Conservation (phyloP, 2,329 filamentous ascomycete genomes). For the Pseudocercospora macadamiae region DNA sequence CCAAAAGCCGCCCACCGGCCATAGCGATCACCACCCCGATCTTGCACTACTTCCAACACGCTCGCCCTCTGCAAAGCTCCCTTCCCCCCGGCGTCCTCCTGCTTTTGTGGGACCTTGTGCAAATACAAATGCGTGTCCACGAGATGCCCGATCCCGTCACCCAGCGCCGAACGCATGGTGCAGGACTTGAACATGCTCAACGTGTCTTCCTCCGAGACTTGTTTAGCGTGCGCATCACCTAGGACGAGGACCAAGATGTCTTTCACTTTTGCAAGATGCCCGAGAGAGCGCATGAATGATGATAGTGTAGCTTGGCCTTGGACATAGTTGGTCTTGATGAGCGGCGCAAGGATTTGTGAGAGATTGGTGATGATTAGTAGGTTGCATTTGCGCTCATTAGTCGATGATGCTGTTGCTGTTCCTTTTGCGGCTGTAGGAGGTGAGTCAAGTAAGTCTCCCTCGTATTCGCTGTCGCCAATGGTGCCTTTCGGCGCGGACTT, state of each 20-base stretch:
- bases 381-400: too few species aligned
- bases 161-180: conserved; percentile 42
- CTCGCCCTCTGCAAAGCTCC: conserved; percentile 32
- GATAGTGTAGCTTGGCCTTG: conserved; percentile 46
- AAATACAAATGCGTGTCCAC: conserved; percentile 48
- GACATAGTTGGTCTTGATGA: conserved; percentile 33
- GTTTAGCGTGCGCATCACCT: conserved; percentile 16
- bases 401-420: too few species aligned
- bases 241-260: conserved; percentile 40
- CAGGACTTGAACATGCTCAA: conserved; percentile 48
- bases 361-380: conserved; percentile 37
- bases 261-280: conserved; percentile 42
- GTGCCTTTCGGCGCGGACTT: conserved; percentile 26
- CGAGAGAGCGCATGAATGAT: conserved; percentile 46
- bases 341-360: conserved; percentile 30
- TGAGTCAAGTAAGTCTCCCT: neutral
- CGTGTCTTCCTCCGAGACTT: conserved; percentile 27
- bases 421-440: too few species aligned
- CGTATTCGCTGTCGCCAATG: conserved; percentile 23
- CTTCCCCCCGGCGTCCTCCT: conserved; percentile 34
- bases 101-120: conserved; percentile 41
- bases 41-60: conserved; percentile 49
- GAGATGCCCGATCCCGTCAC: conserved; percentile 40
- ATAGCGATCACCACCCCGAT: conserved; percentile 41
- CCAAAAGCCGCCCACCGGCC: conserved; percentile 44